phyloP scores from a whole-genome alignment of 352 stramenopile species.

The Pythium graminicola region DNA sequence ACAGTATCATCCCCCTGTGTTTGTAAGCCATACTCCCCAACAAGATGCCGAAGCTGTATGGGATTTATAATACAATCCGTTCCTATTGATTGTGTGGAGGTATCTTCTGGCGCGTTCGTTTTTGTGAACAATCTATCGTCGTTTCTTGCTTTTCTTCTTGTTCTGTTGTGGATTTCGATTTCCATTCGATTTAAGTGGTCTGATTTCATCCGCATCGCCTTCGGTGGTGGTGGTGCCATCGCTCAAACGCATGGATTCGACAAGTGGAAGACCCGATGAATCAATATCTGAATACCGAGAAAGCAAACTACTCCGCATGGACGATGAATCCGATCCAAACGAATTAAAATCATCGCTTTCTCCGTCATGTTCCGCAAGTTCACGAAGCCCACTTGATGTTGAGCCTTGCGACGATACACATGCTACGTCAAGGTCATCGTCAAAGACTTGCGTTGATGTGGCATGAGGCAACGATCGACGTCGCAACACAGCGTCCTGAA shows the following conservation, averaged over 20 bases:
- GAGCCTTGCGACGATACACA: not conserved
- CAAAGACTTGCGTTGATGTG: slow-evolving; percentile 22
- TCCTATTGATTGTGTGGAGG: no score
- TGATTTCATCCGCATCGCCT: not conserved
- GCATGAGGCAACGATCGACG: slow-evolving; percentile 2
- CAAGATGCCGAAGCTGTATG: slow-evolving; percentile 57
- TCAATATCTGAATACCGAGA: slow-evolving; percentile 8
- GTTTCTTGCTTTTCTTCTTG: slow-evolving; percentile 20
- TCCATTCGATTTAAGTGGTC: no score
- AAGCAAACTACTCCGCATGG: slow-evolving; percentile 18
- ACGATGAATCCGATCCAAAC: slow-evolving; percentile 19
- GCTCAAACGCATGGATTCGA: slow-evolving; percentile 3
- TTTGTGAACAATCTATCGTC: slow-evolving; percentile 2
- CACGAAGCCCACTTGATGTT: not conserved
- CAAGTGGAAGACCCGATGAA: not conserved
- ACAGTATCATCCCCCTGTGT: slow-evolving; percentile 43
- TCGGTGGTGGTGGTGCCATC: not conserved
- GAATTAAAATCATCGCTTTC: slow-evolving; percentile 10
- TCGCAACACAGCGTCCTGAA: slow-evolving; percentile 1
- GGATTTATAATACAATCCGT: no score
- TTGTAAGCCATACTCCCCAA: slow-evolving; percentile 39
- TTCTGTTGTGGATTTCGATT: not conserved
- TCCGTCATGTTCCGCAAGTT: slow-evolving; percentile 6
- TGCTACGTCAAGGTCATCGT: slow-evolving; percentile 13
- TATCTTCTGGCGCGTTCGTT: no score